Conservation (phyloP, 2,329 filamentous ascomycete species). For the Fusarium mexicanum region DNA sequence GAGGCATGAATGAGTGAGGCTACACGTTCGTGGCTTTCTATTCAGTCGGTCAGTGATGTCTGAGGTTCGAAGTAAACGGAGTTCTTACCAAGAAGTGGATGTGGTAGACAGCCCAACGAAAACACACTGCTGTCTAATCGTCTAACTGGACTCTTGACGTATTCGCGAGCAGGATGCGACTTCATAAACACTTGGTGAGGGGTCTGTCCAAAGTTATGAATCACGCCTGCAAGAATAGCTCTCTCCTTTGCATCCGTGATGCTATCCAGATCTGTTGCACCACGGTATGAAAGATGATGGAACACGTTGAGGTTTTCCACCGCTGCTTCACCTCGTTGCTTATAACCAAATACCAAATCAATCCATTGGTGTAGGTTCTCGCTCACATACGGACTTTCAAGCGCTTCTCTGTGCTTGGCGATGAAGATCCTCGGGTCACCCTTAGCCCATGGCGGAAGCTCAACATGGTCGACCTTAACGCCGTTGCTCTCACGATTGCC, state of each 20-base stretch:
- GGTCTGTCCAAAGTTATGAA: slow-evolving; percentile 98
- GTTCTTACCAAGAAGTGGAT: slow-evolving; percentile 73
- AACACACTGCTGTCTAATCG: slow-evolving; percentile 83
- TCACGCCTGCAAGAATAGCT: slow-evolving; percentile 90
- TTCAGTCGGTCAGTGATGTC: background rate
- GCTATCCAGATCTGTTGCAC: slow-evolving; percentile 89
- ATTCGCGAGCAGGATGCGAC: slow-evolving; percentile 80
- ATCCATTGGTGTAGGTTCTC: slow-evolving; percentile 94
- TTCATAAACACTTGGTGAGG: slow-evolving; percentile 92
- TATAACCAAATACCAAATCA: slow-evolving; percentile 91
- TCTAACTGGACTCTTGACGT: slow-evolving; percentile 69
- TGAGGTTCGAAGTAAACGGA: background rate
- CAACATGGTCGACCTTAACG: slow-evolving; percentile 83
- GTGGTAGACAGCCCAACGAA: slow-evolving; percentile 79
- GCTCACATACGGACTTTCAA: slow-evolving; percentile 93
- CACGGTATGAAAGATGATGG: slow-evolving; percentile 94
- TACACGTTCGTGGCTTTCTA: slow-evolving; percentile 79
- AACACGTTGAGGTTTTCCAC: slow-evolving; percentile 95
- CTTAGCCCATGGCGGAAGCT: slow-evolving; percentile 95
- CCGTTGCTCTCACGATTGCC: slow-evolving; percentile 84
- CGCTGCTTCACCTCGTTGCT: slow-evolving; percentile 92
- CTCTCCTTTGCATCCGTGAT: slow-evolving; percentile 90
- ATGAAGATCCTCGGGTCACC: slow-evolving; percentile 96
- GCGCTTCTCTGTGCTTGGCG: slow-evolving; percentile 90
- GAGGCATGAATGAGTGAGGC: slow-evolving; percentile 80